A percentile compares a stretch with the other conserved stretches of the same genome.
Conservation (phyloP, 371 early-diverging fungal species). For the Fennellomyces sp. region DNA sequence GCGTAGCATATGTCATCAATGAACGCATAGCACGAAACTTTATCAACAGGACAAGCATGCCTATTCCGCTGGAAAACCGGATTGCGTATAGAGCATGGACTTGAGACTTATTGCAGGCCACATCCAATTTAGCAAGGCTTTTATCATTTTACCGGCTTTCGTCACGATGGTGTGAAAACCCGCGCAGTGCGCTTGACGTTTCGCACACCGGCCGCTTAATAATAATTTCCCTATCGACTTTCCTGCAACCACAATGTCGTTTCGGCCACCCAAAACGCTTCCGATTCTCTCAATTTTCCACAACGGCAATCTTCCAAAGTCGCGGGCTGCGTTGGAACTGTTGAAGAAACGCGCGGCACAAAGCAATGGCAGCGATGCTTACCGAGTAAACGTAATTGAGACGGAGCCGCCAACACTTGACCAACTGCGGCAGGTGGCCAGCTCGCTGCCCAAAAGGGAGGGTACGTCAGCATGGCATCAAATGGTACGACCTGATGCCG, state of each 20-base stretch:
- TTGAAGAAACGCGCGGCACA: constrained; percentile 12
- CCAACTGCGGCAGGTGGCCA: constrained; percentile 21
- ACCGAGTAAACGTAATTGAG: constrained; percentile 41
- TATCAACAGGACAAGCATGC: no score
- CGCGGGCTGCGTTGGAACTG: constrained; percentile 32
- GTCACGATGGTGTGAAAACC: no score
- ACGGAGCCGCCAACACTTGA: constrained; percentile 20
- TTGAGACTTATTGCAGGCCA: no score
- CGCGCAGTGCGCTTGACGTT: background rate
- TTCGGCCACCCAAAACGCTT: constrained; percentile 42
- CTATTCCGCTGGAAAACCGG: no score
- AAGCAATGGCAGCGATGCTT: constrained; percentile 25
- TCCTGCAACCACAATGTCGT: constrained; percentile 36
- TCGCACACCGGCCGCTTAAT: no score
- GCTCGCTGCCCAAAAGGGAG: constrained; percentile 12
- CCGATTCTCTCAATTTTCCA: constrained; percentile 51
- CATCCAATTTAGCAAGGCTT: no score
- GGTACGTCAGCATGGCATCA: constrained; percentile 10
- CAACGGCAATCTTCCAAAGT: constrained; percentile 28
- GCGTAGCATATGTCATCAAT: no score
- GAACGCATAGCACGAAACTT: no score
- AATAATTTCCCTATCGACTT: background rate
- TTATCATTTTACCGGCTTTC: no score
- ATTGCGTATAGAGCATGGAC: no score
- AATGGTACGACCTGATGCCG: constrained; percentile 16